These are phyloP conservation scores for Pseudogymnoascus sp. DNA, from an alignment of 2,329 filamentous ascomycete species.

Conservation along the genomic window DNA sequence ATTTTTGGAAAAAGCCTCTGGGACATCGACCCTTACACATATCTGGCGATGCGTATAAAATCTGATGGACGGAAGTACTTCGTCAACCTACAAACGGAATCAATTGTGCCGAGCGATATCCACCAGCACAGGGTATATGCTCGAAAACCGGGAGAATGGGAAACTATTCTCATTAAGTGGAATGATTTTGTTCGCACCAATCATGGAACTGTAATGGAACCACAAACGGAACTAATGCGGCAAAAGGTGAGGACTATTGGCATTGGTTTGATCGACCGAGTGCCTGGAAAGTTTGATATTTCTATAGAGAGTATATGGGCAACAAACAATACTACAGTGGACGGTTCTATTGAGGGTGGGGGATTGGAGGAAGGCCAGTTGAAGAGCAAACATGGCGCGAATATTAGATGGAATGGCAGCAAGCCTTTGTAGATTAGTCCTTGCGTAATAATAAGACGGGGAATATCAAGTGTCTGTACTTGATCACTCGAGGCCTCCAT, in stretches of 20 bases:
- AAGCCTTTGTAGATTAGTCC: slow-evolving; percentile 10
- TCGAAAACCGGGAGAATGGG: slow-evolving; percentile 76
- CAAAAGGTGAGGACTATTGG: slow-evolving; percentile 82
- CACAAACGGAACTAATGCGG: slow-evolving; percentile 80
- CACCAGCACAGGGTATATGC: slow-evolving; percentile 88
- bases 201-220: slow-evolving; percentile 83
- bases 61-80: slow-evolving; percentile 90
- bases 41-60: slow-evolving; percentile 80
- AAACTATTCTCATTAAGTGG: slow-evolving; percentile 87
- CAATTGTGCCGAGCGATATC: slow-evolving; percentile 86
- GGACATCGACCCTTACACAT: slow-evolving; percentile 84
- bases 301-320: slow-evolving; percentile 84
- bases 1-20: slow-evolving; percentile 81
- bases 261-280: slow-evolving; percentile 79
- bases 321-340: slow-evolving; percentile 53
- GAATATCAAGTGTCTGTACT: background rate
- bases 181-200: slow-evolving; percentile 94
- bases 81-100: slow-evolving; percentile 91
- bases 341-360: slow-evolving; percentile 22
- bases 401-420: slow-evolving; percentile 35
- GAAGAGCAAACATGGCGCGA: slow-evolving; percentile 37
- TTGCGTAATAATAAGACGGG: background rate
- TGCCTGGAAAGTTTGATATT: slow-evolving; percentile 82
- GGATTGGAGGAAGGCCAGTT: slow-evolving; percentile 28
- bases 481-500: background rate